Evolutionary conservation across 345 rosid genomes (phyloP), one percentile per base, ranked within the genome.

Genomic region (Orychophragmus violaceus): DNA sequence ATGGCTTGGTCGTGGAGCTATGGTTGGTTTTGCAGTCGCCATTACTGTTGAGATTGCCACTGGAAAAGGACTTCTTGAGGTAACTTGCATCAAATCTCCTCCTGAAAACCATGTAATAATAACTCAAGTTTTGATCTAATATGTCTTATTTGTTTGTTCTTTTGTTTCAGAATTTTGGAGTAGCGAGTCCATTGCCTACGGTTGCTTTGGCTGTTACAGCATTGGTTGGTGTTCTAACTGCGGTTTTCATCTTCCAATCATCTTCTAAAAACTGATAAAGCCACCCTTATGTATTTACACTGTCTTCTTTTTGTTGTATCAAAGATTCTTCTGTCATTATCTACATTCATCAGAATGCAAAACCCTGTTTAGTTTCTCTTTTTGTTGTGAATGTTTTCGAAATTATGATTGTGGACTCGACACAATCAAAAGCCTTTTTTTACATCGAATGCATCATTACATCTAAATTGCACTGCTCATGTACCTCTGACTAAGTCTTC

Each of bases 61-160:
- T 1, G 98, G 96, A 25, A 90, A 88, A 70, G 97, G 96, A 64
- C 91, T 88, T 62, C 75, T 93, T 51, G 90, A 93, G 97, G 98
- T 90, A 83, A 53, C 10, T 5, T 16, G 2, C 41, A 21, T 62
- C 41, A n/a, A 28, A 8, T 14, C 57, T n/a, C 29, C 27, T 48
- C 22, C 13, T 46, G 25, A 5, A 8, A 19, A n/a, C 12, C 22
- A 37, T 6, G 3, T 25, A 30, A 5, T 9, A 27, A 44, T 19
- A 19, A 6, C 36, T 70, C 8, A 44, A 71, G 56, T 19, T 44
- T 44, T 44, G 3, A 57, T 41, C 11, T 32, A 27, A 19, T 33
- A 9, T 36, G 2, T 53, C 37, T 66, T n/a, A 2, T 8, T 16
- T 5, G 48, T 8, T 41, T 41, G 19, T 14, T 4, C 16, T 3